These are phyloP conservation scores for Postia placenta DNA, from an alignment of 768 basidiomycete genomes.

Conservation along the genomic window DNA sequence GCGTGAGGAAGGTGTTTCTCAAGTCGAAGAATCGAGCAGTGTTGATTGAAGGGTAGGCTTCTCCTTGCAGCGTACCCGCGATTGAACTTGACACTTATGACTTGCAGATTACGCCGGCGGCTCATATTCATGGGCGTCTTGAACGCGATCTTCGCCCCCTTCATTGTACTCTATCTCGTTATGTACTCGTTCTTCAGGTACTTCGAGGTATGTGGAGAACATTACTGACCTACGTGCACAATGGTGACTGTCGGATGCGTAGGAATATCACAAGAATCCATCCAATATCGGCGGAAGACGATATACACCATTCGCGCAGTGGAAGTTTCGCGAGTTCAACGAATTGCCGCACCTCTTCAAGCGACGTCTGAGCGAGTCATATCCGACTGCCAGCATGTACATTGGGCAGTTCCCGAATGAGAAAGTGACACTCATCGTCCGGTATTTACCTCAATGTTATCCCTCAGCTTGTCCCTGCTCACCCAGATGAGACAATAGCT, in stretches of 20 bases:
- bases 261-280: conserved; percentile 99
- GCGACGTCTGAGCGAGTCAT: conserved; percentile 80
- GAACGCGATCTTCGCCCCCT: conserved; percentile 93
- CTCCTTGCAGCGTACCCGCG: background rate
- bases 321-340: conserved; percentile 99
- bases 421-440: conserved; percentile 81
- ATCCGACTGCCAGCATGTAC: conserved; percentile 88
- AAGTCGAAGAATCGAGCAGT: conserved; percentile 74
- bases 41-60: conserved; percentile 76
- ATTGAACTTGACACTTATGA: background rate
- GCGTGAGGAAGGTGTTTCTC: conserved; percentile 86
- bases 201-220: conserved; percentile 70
- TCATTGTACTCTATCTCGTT: conserved; percentile 92
- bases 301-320: conserved; percentile 92
- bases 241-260: no score
- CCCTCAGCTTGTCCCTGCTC: background rate
- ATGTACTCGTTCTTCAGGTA: conserved; percentile 99
- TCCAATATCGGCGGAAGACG: conserved; percentile 88
- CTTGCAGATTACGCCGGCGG: conserved; percentile 63
- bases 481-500: conserved; percentile 41
- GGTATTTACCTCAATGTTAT: conserved; percentile 43
- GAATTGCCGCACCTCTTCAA: conserved; percentile 92
- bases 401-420: conserved; percentile 98
- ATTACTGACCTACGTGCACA: conserved; percentile 6
- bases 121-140: conserved; percentile 97